Conservation (phyloP, 2,329 filamentous ascomycete species). For the Emergomyces pasteurianus region DNA sequence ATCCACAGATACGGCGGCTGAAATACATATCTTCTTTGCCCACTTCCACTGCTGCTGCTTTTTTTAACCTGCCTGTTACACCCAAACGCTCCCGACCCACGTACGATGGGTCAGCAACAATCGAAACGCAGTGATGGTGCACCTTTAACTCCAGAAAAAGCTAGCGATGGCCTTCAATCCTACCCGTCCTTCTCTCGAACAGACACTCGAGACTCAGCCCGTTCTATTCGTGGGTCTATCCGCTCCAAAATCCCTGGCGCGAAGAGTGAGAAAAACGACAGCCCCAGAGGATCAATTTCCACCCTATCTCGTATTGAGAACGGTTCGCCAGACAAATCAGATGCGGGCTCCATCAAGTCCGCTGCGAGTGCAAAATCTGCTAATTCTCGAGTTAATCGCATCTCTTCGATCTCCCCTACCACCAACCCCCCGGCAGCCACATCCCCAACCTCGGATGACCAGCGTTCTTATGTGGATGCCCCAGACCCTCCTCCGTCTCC, state of each 20-base stretch:
- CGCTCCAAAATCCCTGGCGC: slow-evolving; percentile 72
- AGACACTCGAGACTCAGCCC: slow-evolving; percentile 83
- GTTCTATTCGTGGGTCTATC: slow-evolving; percentile 69
- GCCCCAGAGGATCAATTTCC: slow-evolving; percentile 63
- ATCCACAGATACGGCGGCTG: neutral
- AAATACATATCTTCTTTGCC: neutral
- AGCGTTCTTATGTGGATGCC: slow-evolving; percentile 35
- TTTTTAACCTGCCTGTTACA: neutral
- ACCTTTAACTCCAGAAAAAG: slow-evolving; percentile 24
- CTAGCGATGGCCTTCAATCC: slow-evolving; percentile 54
- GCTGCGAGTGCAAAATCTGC: slow-evolving; percentile 45
- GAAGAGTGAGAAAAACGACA: slow-evolving; percentile 54
- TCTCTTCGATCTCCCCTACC: slow-evolving; percentile 17
- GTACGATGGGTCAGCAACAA: slow-evolving; percentile 40
- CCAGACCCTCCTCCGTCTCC: slow-evolving; percentile 69
- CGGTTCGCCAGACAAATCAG: slow-evolving; percentile 49
- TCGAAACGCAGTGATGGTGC: slow-evolving; percentile 44
- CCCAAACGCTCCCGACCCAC: slow-evolving; percentile 8
- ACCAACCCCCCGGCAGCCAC: slow-evolving; percentile 23
- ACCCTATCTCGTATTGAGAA: slow-evolving; percentile 50
- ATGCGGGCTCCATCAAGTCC: slow-evolving; percentile 64
- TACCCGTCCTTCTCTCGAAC: slow-evolving; percentile 87
- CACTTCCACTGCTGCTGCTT: neutral
- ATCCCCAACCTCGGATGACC: slow-evolving; percentile 24
- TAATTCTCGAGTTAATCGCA: slow-evolving; percentile 36